Evolutionary conservation across 2,329 filamentous ascomycete species (phyloP).

Genomic region (Cercospora berteroae): DNA sequence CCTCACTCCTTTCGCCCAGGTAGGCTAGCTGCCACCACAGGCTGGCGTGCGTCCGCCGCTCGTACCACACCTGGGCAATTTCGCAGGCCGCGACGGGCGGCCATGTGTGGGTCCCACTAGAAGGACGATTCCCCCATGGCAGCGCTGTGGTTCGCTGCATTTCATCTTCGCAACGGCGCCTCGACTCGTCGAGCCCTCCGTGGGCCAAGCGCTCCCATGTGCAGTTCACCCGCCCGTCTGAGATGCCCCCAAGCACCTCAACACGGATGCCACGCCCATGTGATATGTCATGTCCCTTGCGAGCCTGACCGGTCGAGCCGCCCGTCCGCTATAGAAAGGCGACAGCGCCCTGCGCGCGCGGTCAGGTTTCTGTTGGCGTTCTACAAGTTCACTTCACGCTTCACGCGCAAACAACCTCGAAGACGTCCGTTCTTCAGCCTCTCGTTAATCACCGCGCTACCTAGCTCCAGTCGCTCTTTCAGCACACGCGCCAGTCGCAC

Average conservation of each 20-base stretch:
- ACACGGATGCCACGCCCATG: background rate
- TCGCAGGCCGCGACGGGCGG: slow-evolving; percentile 5
- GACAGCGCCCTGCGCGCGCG: background rate
- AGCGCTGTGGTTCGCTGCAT: background rate
- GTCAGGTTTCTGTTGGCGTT: background rate
- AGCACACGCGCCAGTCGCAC: slow-evolving; percentile 1
- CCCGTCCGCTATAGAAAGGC: slow-evolving; percentile 11
- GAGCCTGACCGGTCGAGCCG: background rate
- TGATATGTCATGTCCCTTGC: background rate
- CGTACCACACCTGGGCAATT: slow-evolving; percentile 5
- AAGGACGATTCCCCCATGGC: background rate
- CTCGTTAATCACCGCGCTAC: slow-evolving; percentile 35
- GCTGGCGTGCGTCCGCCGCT: background rate
- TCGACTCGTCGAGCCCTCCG: background rate
- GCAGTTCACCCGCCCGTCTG: slow-evolving; percentile 1
- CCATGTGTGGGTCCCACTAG: slow-evolving; percentile 8
- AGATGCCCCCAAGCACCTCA: background rate
- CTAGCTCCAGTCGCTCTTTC: slow-evolving; percentile 28
- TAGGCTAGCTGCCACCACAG: background rate
- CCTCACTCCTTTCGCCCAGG: background rate
- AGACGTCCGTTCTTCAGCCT: slow-evolving; percentile 32
- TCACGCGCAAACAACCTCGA: slow-evolving; percentile 7
- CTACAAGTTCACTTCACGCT: slow-evolving; percentile 15
- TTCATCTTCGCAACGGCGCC: background rate
- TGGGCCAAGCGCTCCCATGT: background rate